Evolutionary conservation across 2,329 filamentous ascomycete species (phyloP), one percentile per base, ranked within the genome.

Genomic region (Trichoderma sp.): DNA sequence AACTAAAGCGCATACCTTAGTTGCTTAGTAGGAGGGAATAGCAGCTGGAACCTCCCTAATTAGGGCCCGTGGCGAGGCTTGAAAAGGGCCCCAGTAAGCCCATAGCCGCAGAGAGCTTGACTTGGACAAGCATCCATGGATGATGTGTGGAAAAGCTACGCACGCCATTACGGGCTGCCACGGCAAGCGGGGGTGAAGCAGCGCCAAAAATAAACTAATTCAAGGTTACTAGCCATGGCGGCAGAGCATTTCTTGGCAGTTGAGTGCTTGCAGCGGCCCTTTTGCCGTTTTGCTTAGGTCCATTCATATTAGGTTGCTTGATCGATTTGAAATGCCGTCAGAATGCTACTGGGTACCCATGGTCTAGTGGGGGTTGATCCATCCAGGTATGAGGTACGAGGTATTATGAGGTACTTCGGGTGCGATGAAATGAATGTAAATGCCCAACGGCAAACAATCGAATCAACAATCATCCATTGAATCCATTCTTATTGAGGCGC

Each of bases 41-140:
- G 12, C 7, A 59, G 45, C 50, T 71, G 53, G 67, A 56, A 71
- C 67, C 67, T 71, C 67, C 67, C 67, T 71, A 62, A 62, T 71
- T 62, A 60, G 67, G 67, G 66, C 33, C 67, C 66, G 45, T 60
- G 33, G 53, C 50, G n/a, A 41, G 21, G 31, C 31, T 27, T 16
- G 45, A 33, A 33, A 27, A 45, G 41, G 45, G 65, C 45, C 24
- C 45, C 31, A 29, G 31, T 45, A 56, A 56, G 50, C 50, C 50
- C 50, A 56, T 56, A 14, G 63, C 35, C 21, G n/a, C 62, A 64
- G n/a, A 63, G 29, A 38, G 35, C 35, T 38, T 16, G 35, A 38
- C 41, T 6, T 41, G 27, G 41, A 12, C 65, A 38, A 60, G 50
- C 50, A 56, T 24, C 50, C 50, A 14, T 24, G n/a, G n/a, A 56